Evolutionary conservation across 73 alveolate species (phyloP).

Genomic region (Uronychia setigera): DNA sequence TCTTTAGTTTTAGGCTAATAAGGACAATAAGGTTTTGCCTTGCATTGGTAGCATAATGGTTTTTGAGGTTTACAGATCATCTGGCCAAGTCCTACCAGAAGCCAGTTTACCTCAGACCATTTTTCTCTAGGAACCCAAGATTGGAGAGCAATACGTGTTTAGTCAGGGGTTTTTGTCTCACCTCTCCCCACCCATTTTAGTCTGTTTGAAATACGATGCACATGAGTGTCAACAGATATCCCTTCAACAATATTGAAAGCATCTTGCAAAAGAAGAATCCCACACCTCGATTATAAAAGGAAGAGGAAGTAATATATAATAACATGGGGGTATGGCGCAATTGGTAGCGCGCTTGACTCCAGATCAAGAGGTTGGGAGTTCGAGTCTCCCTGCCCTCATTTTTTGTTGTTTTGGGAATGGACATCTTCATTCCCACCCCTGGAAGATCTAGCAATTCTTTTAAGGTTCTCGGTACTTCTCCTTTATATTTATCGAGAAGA

Average conservation of each 20-base stretch:
- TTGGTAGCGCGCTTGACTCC: conserved; percentile 88
- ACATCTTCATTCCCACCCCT: conserved; percentile 91
- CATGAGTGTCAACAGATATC: conserved; percentile 97
- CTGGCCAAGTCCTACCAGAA: conserved; percentile 97
- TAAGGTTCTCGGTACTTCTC: conserved; percentile 78
- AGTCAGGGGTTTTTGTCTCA: conserved; percentile 87
- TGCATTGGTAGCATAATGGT: conserved; percentile 80
- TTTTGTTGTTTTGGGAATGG: too few species aligned
- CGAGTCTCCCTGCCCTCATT: conserved; percentile 84
- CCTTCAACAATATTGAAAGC: conserved; percentile 87
- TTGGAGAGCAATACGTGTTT: conserved; percentile 85
- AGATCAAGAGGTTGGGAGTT: conserved; percentile 89
- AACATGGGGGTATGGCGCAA: conserved; percentile 80
- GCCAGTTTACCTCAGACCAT: conserved; percentile 83
- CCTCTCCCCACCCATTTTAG: conserved; percentile 94
- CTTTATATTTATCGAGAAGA: conserved; percentile 76
- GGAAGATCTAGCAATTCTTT: conserved; percentile 73
- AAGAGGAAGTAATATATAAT: too few species aligned
- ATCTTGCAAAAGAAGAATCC: conserved; percentile 78
- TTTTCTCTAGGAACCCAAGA: conserved; percentile 79
- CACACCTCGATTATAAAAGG: too few species aligned
- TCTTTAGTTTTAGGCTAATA: background rate
- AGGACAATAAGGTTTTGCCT: conserved; percentile 71
- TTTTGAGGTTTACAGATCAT: conserved; percentile 75
- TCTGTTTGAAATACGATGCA: conserved; percentile 90